phyloP scores from a whole-genome alignment of 192 early-diverging fungal genomes.

The Entomortierella chlamydospora region DNA sequence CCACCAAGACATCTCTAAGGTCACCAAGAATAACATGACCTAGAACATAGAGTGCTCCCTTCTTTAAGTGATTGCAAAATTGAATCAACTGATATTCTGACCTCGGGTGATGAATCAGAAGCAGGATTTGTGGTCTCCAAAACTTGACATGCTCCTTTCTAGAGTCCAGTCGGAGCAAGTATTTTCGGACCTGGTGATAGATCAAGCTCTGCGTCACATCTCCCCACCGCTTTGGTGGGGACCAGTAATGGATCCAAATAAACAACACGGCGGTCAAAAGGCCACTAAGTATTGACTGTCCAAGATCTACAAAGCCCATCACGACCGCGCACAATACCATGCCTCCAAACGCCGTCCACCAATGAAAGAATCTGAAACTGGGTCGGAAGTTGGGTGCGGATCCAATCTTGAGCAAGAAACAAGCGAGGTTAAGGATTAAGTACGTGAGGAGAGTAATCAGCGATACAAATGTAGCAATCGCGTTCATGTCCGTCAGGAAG shows the following conservation, averaged over 20 bases:
- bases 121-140: slow-evolving; percentile 78
- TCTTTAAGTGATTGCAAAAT: slow-evolving; percentile 78
- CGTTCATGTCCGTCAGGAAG: slow-evolving; percentile 71
- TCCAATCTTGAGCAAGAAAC: slow-evolving; percentile 70
- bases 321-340: slow-evolving; percentile 61
- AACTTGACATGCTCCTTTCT: slow-evolving; percentile 78
- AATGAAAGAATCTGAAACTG: slow-evolving; percentile 73
- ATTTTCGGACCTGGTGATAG: slow-evolving; percentile 81
- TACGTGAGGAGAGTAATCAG: slow-evolving; percentile 74
- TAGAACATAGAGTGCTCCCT: slow-evolving; percentile 75
- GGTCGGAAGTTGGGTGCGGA: slow-evolving; percentile 79
- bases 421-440: slow-evolving; percentile 73
- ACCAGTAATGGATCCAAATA: slow-evolving; percentile 72
- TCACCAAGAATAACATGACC: slow-evolving; percentile 72
- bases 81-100: slow-evolving; percentile 67
- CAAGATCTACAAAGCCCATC: slow-evolving; percentile 68
- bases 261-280: slow-evolving; percentile 67
- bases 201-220: slow-evolving; percentile 77
- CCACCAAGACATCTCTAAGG: slow-evolving; percentile 61
- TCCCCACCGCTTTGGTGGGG: slow-evolving; percentile 76
- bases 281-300: slow-evolving; percentile 61
- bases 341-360: slow-evolving; percentile 70
- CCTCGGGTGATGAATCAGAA: slow-evolving; percentile 71
- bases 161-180: slow-evolving; percentile 69
- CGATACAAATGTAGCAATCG: slow-evolving; percentile 73